phyloP scores from a whole-genome alignment of 306 rosid species.

The Vigna mungo region DNA sequence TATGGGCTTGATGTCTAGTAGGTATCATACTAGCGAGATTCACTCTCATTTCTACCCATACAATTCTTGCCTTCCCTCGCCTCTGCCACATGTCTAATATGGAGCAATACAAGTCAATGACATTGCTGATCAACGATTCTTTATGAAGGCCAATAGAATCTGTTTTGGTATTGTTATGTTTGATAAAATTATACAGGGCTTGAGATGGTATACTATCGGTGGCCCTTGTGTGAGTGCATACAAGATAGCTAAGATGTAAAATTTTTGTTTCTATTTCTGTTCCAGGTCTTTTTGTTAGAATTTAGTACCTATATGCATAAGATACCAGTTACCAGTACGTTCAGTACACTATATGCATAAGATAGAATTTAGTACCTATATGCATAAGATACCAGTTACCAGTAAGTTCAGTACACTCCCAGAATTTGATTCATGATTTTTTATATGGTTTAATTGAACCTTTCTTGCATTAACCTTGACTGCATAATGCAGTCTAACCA shows the following conservation, averaged over 20 bases:
- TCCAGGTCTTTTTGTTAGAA: constrained; percentile 2
- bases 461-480: neutral
- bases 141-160: constrained; percentile 30
- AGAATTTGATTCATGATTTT: neutral
- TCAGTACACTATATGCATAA: neutral
- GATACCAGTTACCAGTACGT: neutral
- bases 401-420: neutral
- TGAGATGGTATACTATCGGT: constrained; percentile 9
- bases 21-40: constrained; percentile 7
- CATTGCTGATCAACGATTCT: constrained; percentile 30
- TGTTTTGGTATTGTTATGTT: constrained; percentile 23
- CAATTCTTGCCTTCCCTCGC: constrained; percentile 24
- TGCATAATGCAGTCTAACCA: neutral
- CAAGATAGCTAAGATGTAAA: constrained; percentile 38
- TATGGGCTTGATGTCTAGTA: constrained; percentile 76
- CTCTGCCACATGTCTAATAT: constrained; percentile 25
- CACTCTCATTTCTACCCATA: neutral
- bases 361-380: constrained; percentile 9
- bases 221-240: neutral
- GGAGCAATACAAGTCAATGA: constrained; percentile 9
- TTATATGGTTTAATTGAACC: neutral
- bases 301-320: constrained; percentile 11
- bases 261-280: constrained; percentile 14
- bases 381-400: neutral
- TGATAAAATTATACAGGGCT: constrained; percentile 27